Base-by-base conservation (phyloP, 2,329 filamentous ascomycete genomes). In the Ilyonectria mors-panacis region DNA sequence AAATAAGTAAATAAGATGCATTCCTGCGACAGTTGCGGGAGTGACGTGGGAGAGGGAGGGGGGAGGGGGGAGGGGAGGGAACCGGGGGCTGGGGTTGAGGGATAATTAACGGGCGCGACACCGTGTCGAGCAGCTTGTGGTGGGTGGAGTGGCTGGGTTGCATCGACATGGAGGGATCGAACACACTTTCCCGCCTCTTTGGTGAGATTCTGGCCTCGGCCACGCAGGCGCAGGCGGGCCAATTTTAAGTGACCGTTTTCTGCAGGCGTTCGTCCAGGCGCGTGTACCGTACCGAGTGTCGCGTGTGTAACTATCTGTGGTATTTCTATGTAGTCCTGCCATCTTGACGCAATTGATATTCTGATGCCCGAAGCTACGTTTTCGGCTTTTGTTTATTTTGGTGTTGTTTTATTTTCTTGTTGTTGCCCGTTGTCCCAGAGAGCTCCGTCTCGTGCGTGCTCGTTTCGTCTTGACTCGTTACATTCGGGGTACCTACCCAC, bases 1-100 rank as follows among this genome's bases (percentile, higher is more conserved):
- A 21, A 77, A 66, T 70, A 63, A 72, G 75, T 76, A 73, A 76
- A 76, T 75, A 76, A 47, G 30, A 37, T 59, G 56, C 57, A 58
- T 57, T 60, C 45, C 50, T 59, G 33, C 56, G 59, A 59, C 56
- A 58, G 69, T 69, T 70, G 69, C 59, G 51, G 48, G 58, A 59
- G 64, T 63, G 50, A 59, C 26, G 61, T 56, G 53, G 42, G 47
- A 44, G 54, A 33, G 6, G 19, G 26, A 47, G 28, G 23, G 12
- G n/a, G 21, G 48, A 37, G 62, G 59, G 57, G 42, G 57, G 55
- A 45, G 54, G 63, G 55, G 45, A 54, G 54, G 26, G 51, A 63
- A 59, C 37, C n/a, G 39, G 62, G 62, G 48, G 50, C 37, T 28
- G 56, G 56, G 63, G 42, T 57, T 19, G 50, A 48, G 63, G 33